phyloP scores from a whole-genome alignment of 805 yeast species.

The Starmerella floricola region DNA sequence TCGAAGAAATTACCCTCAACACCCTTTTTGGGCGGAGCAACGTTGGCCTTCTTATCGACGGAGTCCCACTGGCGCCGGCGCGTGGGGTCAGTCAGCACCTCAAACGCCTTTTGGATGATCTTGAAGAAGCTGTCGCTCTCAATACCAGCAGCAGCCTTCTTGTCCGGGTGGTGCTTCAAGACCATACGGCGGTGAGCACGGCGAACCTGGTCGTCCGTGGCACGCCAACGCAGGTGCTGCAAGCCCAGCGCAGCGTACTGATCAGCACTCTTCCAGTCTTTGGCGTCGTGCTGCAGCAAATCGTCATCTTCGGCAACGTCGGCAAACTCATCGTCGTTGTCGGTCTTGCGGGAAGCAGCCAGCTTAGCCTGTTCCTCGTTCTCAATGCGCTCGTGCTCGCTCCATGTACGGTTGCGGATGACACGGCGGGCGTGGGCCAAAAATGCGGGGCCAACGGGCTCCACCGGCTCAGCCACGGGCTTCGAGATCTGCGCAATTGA shows the following conservation, averaged over 20 bases:
- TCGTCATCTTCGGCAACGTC: conserved; percentile 65
- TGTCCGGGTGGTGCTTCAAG: conserved; percentile 94
- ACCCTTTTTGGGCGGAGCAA: conserved; percentile 53
- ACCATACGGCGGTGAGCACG: conserved; percentile 96
- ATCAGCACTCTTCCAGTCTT: conserved; percentile 96
- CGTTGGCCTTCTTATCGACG: conserved; percentile 81
- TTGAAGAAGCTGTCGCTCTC: conserved; percentile 94
- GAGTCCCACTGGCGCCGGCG: conserved; percentile 93
- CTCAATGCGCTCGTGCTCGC: conserved; percentile 88
- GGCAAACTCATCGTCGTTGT: conserved; percentile 29
- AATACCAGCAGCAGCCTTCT: conserved; percentile 83
- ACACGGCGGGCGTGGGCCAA: conserved; percentile 94
- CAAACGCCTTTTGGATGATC: conserved; percentile 93
- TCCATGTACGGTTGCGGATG: conserved; percentile 95
- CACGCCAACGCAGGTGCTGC: conserved; percentile 78
- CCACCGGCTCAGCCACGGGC: conserved; percentile 50
- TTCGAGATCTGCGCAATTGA: conserved; percentile 24
- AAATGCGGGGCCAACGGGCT: conserved; percentile 94
- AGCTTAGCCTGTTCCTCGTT: conserved; percentile 65
- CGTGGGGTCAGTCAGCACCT: conserved; percentile 68
- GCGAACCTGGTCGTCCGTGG: conserved; percentile 85
- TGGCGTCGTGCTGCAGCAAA: conserved; percentile 79
- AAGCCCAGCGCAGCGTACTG: conserved; percentile 93
- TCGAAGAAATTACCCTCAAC: conserved; percentile 73
- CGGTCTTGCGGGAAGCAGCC: conserved; percentile 50